Evolutionary conservation across 371 early-diverging fungal species (phyloP), one percentile per base, ranked within the genome.

Genomic region (Mortierella sp.): DNA sequence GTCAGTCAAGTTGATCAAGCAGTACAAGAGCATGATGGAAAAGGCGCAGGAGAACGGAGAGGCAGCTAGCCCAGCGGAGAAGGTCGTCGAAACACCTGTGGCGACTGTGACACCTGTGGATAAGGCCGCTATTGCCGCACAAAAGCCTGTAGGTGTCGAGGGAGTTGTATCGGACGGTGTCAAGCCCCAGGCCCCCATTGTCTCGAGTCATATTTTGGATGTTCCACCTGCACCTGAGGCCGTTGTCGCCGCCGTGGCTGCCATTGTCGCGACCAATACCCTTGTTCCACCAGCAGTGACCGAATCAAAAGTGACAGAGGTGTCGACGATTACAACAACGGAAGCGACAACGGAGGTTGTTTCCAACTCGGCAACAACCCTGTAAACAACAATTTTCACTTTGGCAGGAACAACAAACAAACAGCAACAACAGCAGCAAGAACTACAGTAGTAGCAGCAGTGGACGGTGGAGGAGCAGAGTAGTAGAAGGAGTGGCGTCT

Each of bases 21-120:
- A 78, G 54, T 86, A 86, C 71, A 86, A 81, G 64, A 59, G 72
- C 55, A 75, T 85, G 77, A 81, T 85, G 85, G 85, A 85, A 48
- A 81, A 71, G 59, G 80, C 85, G 14, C 81, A 80, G 73, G 84
- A 84, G 50, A 78, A 74, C 34, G 81, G 84, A 26, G 84, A 75
- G 43, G 71, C 59, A 44, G 74, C 48, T 40, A 75, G 80, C 28
- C 77, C 78, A 19, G 34, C 73, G 69, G 78, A 71, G 21, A 77
- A 75, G 69, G 44, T 53, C 19, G 61, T 72, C 10, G 79, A 82
- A 1, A 26, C 54, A 6, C 14, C 72, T 8, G 46, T 57, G 51
- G 53, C 82, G 14, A 28, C 46, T 3, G 74, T 72, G 28, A 59
- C 77, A 34, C 40, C 67, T 67, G 67, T 67, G 43, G 67, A 67